Evolutionary conservation across 2,329 filamentous ascomycete species (phyloP), one percentile per base, ranked within the genome.

Genomic region (Pleurostoma richardsiae): DNA sequence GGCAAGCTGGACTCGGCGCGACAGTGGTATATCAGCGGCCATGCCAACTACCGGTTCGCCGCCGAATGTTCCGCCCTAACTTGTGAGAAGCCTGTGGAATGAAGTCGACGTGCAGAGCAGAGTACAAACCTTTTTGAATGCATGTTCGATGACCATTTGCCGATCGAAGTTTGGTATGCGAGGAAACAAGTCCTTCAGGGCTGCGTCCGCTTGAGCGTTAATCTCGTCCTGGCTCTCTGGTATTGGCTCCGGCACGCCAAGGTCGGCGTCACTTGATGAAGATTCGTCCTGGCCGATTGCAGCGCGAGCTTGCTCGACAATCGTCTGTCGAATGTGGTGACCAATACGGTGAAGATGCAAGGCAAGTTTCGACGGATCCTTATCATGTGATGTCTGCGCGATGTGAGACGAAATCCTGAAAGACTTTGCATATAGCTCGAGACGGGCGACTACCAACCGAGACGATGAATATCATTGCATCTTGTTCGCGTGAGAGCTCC

Each of bases 391-490:
- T 19, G 19, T 19, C 43, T 30, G 29, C 36, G 30, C 38, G 38
- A 40, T 29, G 29, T 42, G 41, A 41, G 40, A 31, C 40, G 10
- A 11, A 33, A 42, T 11, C 26, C 19, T 29, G 42, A 19, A 19
- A 19, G 2, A 19, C 19, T 19, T 19, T 19, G 19, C 19, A 19
- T 19, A 19, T 19, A 19, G 19, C 19, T 19, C 19, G 19, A 19
- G 19, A 19, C 19, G 19, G 19, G 38, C 33, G 19, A 29, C 40
- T 27, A 64, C 77, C 54, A 71, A 83, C 82, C 57, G 80, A 82
- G 42, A 86, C 82, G 48, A 85, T 83, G 54, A 82, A 85, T 11
- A 85, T 78, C 75, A 83, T 79, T 40, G 79, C 80, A 54, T 74
- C 80, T 43, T 71, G 69, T 54, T 82, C 77, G 52, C 82, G 72